Evolutionary conservation across 352 stramenopile genomes (phyloP).

Genomic region (Thalassiosira oceanica): DNA sequence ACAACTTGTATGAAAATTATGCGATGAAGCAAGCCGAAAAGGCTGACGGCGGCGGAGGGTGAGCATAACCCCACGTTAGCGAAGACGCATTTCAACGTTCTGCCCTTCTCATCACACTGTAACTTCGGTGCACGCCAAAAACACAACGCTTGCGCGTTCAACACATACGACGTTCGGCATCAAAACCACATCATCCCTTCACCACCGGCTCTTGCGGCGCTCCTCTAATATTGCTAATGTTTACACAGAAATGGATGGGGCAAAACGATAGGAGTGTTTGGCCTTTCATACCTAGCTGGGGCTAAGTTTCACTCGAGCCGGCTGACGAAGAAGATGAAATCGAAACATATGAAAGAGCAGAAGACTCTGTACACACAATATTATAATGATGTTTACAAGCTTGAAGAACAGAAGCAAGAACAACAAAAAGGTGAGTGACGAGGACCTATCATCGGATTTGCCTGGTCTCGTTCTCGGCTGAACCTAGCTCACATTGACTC

Average conservation of each 20-base stretch:
- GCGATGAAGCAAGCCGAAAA: constrained; percentile 69
- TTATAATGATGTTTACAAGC: constrained; percentile 81
- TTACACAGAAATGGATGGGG: constrained; percentile 24
- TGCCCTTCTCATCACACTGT: background rate
- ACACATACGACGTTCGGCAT: constrained; percentile 1
- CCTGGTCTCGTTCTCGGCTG: no score
- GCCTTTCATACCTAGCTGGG: constrained; percentile 53
- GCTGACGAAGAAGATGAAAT: constrained; percentile 73
- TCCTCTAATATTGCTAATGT: no score
- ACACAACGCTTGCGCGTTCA: background rate
- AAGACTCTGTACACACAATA: constrained; percentile 82
- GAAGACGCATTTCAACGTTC: background rate
- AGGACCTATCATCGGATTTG: no score
- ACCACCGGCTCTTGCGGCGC: background rate
- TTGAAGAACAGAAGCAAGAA: constrained; percentile 77
- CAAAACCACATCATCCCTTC: background rate
- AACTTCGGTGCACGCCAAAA: background rate
- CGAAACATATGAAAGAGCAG: constrained; percentile 77
- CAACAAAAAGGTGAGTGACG: no score
- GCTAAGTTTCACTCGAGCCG: constrained; percentile 65
- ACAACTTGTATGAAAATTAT: constrained; percentile 78
- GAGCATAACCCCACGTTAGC: constrained; percentile 5
- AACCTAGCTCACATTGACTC: no score
- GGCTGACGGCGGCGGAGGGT: constrained; percentile 33
- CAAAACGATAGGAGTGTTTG: constrained; percentile 35